Percentiles rank a stretch among this genome's conserved stretches.
Evolutionary conservation across 768 basidiomycete species (phyloP).

Genomic region (Saitozyma podzolica): DNA sequence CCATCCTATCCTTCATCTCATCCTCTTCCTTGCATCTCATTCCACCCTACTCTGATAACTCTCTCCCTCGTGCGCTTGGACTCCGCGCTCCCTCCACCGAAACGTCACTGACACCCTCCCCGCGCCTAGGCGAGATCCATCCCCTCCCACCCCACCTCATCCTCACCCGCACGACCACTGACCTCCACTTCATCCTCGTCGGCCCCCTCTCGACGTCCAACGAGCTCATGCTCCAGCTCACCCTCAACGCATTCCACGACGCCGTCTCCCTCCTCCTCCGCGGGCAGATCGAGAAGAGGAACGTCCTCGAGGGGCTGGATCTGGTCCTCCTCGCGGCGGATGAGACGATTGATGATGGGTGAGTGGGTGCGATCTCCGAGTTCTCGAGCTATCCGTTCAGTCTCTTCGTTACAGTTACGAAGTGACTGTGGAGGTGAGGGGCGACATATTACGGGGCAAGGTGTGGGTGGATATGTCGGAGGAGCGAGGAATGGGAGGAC

Average conservation of each 20-base stretch:
- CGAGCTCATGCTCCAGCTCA: constrained; percentile 90
- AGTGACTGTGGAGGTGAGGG: too few relatives aligned
- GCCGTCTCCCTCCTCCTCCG: constrained; percentile 80
- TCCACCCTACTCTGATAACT: too few relatives aligned
- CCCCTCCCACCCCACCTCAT: constrained; percentile 84
- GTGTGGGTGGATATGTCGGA: too few relatives aligned
- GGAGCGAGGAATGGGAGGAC: too few relatives aligned
- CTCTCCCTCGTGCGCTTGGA: too few relatives aligned
- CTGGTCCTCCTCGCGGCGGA: constrained; percentile 87
- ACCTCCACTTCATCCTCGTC: constrained; percentile 92
- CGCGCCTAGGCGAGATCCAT: constrained; percentile 80
- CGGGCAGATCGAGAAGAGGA: constrained; percentile 91
- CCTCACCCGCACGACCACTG: constrained; percentile 89
- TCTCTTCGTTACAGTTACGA: too few relatives aligned
- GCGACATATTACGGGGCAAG: too few relatives aligned
- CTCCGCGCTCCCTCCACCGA: background rate
- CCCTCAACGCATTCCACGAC: constrained; percentile 79
- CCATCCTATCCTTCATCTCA: too few relatives aligned
- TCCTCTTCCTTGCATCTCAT: too few relatives aligned
- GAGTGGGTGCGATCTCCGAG: constrained; percentile 46
- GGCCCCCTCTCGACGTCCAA: constrained; percentile 78
- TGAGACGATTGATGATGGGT: constrained; percentile 99
- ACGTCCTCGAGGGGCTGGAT: constrained; percentile 90
- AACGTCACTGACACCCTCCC: background rate
- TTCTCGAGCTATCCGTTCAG: background rate